Percentiles rank a stretch among this genome's conserved stretches.
These are phyloP conservation scores for Sclerotinia nivalis DNA, from an alignment of 2,329 filamentous ascomycete genomes.

Conservation along the genomic window DNA sequence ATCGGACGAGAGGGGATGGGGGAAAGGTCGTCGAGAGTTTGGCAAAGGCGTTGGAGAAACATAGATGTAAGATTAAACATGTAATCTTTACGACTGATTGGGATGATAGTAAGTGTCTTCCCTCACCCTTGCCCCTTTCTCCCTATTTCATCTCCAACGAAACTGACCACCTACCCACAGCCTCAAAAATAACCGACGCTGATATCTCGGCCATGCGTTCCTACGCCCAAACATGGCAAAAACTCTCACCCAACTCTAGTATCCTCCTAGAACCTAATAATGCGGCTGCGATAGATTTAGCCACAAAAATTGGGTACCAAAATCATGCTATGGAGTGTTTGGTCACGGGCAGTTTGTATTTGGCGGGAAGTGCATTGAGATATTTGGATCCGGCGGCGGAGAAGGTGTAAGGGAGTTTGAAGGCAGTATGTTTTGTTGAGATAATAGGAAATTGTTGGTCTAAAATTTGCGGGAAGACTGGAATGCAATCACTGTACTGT, in stretches of 20 bases:
- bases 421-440: no score
- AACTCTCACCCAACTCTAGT: conserved; percentile 25
- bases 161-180: neutral
- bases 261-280: conserved; percentile 51
- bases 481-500: no score
- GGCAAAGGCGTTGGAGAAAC: conserved; percentile 22
- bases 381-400: conserved; percentile 3
- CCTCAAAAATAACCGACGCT: conserved; percentile 4
- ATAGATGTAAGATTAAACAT: conserved; percentile 26
- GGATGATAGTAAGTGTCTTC: conserved; percentile 24
- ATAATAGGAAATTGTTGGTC: no score
- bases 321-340: conserved; percentile 41
- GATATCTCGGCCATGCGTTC: conserved; percentile 21
- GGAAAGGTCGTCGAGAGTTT: conserved; percentile 22
- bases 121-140: neutral
- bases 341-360: conserved; percentile 62
- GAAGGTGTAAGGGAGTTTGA: neutral
- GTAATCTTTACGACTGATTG: conserved; percentile 30
- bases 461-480: neutral
- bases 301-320: conserved; percentile 42
- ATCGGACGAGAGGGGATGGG: conserved; percentile 22
- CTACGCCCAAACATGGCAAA: conserved; percentile 30
- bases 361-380: conserved; percentile 53
- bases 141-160: rapidly evolving
- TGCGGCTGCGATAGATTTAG: conserved; percentile 53